These are phyloP conservation scores for Cryptococcus neoformans DNA, from an alignment of 1,284 basidiomycete genomes.

Conservation along the genomic window DNA sequence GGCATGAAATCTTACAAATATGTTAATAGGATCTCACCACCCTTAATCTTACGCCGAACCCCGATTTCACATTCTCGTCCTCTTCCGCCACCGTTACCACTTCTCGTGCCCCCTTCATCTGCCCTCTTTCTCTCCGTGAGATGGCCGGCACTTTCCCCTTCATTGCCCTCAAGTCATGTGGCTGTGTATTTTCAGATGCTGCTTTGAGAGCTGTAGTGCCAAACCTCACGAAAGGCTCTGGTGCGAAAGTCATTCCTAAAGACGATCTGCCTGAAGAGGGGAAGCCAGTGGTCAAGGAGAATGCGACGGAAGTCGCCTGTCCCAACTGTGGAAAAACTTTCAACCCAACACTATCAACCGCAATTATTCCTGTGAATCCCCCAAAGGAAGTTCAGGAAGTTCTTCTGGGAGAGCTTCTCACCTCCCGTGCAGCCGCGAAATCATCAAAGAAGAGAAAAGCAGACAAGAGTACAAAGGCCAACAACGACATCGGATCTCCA, in stretches of 20 bases:
- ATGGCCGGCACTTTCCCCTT: conserved; percentile 90
- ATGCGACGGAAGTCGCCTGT: conserved; percentile 28
- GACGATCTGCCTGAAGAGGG: conserved; percentile 20
- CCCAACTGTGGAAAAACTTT: conserved; percentile 47
- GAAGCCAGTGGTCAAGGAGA: conserved; percentile 12
- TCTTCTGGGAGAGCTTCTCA: conserved; percentile 37
- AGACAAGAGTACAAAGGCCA: not conserved
- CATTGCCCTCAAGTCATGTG: conserved; percentile 77
- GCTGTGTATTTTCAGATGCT: conserved; percentile 59
- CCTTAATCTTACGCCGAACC: conserved; percentile 71
- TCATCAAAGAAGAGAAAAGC: conserved; percentile 40
- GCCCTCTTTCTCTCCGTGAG: conserved; percentile 84
- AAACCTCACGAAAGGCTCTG: conserved; percentile 27
- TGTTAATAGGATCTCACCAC: conserved; percentile 70
- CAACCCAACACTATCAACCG: conserved; percentile 24
- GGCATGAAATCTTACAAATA: not conserved
- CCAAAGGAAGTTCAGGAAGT: conserved; percentile 37
- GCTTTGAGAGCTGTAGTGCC: conserved; percentile 40
- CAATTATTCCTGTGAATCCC: conserved; percentile 44
- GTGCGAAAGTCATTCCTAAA: not conserved
- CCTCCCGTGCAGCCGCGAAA: conserved; percentile 37
- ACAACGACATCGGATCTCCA: not conserved
- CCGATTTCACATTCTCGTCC: conserved; percentile 48
- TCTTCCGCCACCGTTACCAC: conserved; percentile 37
- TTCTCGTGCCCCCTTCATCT: conserved; percentile 69